A percentile compares a stretch with the other conserved stretches of the same genome.
phyloP scores from a whole-genome alignment of 371 early-diverging fungal genomes.

The Caulochytrium protostelioides region DNA sequence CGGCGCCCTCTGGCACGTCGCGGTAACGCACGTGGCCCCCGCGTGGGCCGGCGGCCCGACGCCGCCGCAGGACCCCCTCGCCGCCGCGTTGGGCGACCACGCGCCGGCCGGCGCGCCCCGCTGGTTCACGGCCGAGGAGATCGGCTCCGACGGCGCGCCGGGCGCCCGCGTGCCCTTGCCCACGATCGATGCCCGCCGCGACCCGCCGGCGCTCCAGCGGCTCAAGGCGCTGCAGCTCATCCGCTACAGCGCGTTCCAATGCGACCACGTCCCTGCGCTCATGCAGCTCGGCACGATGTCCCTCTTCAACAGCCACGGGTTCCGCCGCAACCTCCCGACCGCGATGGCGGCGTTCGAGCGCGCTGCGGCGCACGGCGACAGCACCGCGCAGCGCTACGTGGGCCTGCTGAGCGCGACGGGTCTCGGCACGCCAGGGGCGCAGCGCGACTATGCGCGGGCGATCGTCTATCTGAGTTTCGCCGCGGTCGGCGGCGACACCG shows the following conservation, averaged over 20 bases:
- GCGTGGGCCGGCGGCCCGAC: too few relatives aligned
- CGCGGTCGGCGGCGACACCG: slow-evolving; percentile 42
- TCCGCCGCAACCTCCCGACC: slow-evolving; percentile 25
- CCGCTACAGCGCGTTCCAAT: not conserved
- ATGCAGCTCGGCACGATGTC: not conserved
- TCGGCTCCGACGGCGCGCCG: slow-evolving; percentile 5
- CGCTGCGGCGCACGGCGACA: slow-evolving; percentile 43
- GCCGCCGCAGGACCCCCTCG: too few relatives aligned
- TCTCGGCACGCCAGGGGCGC: slow-evolving; percentile 43
- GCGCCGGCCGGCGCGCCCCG: too few relatives aligned
- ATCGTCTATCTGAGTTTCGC: slow-evolving; percentile 62
- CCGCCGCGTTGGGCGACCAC: too few relatives aligned
- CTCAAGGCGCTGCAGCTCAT: not conserved
- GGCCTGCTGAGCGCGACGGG: slow-evolving; percentile 80
- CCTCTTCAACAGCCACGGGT: slow-evolving; percentile 29
- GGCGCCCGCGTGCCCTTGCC: slow-evolving; percentile 20
- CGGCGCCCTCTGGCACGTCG: too few relatives aligned
- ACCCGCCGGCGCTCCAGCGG: not conserved
- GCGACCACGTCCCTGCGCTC: not conserved
- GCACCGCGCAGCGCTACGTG: slow-evolving; percentile 65
- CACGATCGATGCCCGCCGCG: slow-evolving; percentile 10
- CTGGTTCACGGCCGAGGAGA: too few relatives aligned
- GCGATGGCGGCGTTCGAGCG: slow-evolving; percentile 38
- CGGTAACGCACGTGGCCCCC: too few relatives aligned
- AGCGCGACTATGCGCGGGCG: slow-evolving; percentile 21